Evolutionary conservation across 805 yeast genomes (phyloP).

Genomic region (Pichia deserticola): DNA sequence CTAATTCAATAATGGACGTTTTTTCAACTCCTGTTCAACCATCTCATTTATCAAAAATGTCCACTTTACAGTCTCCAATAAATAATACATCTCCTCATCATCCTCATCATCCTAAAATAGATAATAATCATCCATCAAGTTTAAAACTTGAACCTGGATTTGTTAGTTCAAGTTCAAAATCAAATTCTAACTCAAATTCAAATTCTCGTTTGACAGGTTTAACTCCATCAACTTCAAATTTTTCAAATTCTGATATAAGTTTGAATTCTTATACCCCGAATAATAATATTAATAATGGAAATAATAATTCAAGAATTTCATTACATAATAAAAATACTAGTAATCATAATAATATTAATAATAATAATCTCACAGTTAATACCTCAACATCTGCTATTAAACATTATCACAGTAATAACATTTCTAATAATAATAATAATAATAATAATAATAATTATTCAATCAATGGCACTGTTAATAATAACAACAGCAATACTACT

Average conservation of each 20-base stretch:
- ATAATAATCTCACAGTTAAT: not conserved
- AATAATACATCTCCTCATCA: not conserved
- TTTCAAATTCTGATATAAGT: not conserved
- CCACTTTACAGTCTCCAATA: not conserved
- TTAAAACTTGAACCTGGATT: constrained; percentile 3
- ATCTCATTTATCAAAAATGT: not conserved
- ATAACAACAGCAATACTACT: not conserved
- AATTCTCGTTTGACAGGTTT: not conserved
- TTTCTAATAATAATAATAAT: not conserved
- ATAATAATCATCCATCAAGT: not conserved
- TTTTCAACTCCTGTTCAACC: not conserved
- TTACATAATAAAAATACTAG: not conserved
- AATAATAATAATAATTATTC: not conserved
- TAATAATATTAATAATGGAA: not conserved
- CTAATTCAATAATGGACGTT: not conserved
- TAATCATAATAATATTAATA: not conserved
- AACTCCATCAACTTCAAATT: not conserved
- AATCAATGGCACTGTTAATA: not conserved
- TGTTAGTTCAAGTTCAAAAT: not conserved
- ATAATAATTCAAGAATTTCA: not conserved
- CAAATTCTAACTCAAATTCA: not conserved
- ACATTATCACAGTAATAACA: not conserved
- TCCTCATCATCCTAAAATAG: not conserved
- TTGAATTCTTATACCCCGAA: constrained; percentile 1
- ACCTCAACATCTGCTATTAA: not conserved